These are phyloP conservation scores for Eimeria necatrix DNA, from an alignment of 169 alveolate species.

Conservation along the genomic window DNA sequence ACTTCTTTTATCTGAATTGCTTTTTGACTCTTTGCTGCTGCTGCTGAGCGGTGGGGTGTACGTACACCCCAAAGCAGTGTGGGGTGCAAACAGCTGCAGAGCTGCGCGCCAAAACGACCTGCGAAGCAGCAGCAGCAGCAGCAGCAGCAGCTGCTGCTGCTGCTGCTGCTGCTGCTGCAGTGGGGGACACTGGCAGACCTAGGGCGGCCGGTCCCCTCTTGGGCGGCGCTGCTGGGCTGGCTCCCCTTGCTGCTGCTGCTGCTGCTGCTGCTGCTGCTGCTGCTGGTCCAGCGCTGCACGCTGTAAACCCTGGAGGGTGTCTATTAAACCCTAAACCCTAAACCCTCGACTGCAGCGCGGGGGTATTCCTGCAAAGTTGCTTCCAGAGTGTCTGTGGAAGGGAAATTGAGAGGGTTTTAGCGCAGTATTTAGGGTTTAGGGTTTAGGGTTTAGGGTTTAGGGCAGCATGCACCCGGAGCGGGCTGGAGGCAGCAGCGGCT, in stretches of 20 bases:
- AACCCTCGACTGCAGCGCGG: too few relatives aligned
- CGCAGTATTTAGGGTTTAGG: neutral
- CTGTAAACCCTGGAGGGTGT: too few relatives aligned
- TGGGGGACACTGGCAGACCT: neutral
- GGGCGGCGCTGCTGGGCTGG: neutral
- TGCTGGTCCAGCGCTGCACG: neutral
- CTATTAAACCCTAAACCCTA: too few relatives aligned
- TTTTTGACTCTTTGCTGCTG: too few relatives aligned
- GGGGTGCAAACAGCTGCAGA: neutral
- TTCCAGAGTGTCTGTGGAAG: too few relatives aligned
- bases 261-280: slow-evolving; percentile 6
- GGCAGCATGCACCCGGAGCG: neutral
- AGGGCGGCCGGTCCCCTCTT: neutral
- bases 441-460: slow-evolving; percentile 15
- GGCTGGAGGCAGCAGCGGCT: neutral
- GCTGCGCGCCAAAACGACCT: neutral
- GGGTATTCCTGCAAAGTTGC: too few relatives aligned
- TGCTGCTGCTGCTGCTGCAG: neutral
- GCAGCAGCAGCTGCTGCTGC: slow-evolving; percentile 5
- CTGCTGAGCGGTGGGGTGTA: too few relatives aligned
- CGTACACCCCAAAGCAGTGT: neutral
- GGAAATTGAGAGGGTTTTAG: too few relatives aligned
- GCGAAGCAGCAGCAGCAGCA: neutral
- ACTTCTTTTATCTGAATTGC: too few relatives aligned
- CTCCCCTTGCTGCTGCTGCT: neutral